Conservation (phyloP, 108 stramenopile species). For the Skeletonema costatum region DNA sequence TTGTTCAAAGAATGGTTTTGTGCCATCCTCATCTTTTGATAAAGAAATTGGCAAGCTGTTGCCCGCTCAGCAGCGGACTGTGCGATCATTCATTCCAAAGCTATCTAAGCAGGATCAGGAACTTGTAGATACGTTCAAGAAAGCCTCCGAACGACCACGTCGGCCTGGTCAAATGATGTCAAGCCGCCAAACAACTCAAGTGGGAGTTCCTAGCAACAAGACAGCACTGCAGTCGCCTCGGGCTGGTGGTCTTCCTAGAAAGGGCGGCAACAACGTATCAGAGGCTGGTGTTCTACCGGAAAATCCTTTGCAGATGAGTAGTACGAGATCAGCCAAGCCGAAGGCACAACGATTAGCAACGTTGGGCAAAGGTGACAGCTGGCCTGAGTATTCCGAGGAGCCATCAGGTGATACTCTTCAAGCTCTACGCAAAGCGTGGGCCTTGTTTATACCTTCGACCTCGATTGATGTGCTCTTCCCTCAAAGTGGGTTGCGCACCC, state of each 20-base stretch:
- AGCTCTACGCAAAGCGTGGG: conserved; percentile 72
- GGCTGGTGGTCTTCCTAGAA: conserved; percentile 3
- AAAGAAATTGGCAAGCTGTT: conserved; percentile 54
- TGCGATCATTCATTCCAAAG: conserved; percentile 67
- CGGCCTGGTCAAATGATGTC: not conserved
- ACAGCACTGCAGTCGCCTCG: conserved; percentile 23
- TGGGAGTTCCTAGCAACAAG: not conserved
- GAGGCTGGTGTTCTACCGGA: not conserved
- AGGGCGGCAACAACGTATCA: not conserved
- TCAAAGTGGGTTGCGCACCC: conserved; percentile 62
- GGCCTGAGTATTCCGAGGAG: conserved; percentile 90
- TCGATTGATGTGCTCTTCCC: conserved; percentile 68
- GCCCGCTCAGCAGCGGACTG: conserved; percentile 83
- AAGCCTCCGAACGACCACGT: conserved; percentile 2
- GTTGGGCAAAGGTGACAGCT: conserved; percentile 40
- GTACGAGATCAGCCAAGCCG: conserved; percentile 16
- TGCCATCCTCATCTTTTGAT: conserved; percentile 47
- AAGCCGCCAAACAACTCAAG: conserved; percentile 1
- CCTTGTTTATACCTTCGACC: conserved; percentile 46
- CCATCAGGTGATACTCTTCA: conserved; percentile 42
- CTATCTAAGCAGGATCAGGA: conserved; percentile 31
- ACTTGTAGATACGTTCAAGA: conserved; percentile 14
- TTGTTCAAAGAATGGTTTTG: conserved; percentile 35
- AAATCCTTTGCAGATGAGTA: conserved; percentile 30
- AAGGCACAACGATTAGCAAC: conserved; percentile 28